A percentile compares a stretch with the other conserved stretches of the same genome.
Conservation (phyloP, 805 yeast genomes). For the Ogataea kodamae region DNA sequence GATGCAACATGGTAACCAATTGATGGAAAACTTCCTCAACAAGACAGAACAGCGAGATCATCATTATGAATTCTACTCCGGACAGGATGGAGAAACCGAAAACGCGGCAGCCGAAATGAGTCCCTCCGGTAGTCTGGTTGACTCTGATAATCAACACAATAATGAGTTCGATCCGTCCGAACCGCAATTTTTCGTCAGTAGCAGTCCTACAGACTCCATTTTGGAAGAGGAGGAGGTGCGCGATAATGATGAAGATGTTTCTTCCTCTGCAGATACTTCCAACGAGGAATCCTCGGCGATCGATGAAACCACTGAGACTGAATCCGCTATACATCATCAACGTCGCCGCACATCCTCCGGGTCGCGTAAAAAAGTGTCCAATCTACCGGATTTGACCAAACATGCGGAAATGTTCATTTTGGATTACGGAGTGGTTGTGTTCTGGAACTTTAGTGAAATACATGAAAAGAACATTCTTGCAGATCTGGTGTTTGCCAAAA, state of each 20-base stretch:
- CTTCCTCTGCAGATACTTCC: not conserved
- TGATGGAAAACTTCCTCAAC: conserved; percentile 76
- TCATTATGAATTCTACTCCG: conserved; percentile 86
- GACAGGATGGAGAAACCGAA: conserved; percentile 49
- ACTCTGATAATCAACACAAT: conserved; percentile 34
- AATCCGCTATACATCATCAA: conserved; percentile 1
- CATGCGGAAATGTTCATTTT: conserved; percentile 89
- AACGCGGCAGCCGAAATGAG: conserved; percentile 22
- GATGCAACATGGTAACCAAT: conserved; percentile 36
- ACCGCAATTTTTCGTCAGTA: conserved; percentile 76
- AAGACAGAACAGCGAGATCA: conserved; percentile 85
- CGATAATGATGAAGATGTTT: conserved; percentile 3
- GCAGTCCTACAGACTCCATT: conserved; percentile 33
- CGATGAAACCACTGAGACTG: conserved; percentile 9
- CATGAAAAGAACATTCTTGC: conserved; percentile 94
- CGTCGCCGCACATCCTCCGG: conserved; percentile 14
- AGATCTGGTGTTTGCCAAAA: conserved; percentile 71
- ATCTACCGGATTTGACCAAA: conserved; percentile 45
- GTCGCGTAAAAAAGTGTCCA: conserved; percentile 18
- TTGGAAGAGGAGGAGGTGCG: conserved; percentile 22
- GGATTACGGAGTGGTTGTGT: conserved; percentile 93
- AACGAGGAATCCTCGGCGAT: conserved; percentile 5
- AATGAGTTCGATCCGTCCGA: conserved; percentile 86
- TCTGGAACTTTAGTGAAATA: conserved; percentile 91
- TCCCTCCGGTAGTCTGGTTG: conserved; percentile 19